These are phyloP conservation scores for Phlyctochytrium bullatum DNA, from an alignment of 192 early-diverging fungal species.

Conservation along the genomic window DNA sequence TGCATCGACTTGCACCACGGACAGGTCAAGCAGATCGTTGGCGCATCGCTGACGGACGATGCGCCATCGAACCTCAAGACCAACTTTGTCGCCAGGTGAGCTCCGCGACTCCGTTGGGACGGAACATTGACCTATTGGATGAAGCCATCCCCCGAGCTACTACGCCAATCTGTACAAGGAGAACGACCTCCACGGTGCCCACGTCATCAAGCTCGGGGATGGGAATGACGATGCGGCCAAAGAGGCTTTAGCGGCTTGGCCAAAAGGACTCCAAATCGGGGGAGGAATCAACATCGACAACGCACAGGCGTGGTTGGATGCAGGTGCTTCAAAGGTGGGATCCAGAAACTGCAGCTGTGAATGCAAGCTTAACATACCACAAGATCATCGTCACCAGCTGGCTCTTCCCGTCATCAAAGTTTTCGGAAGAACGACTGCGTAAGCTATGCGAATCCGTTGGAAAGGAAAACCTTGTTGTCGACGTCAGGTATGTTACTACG, in stretches of 20 bases:
- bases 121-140: background rate
- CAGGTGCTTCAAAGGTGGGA: conserved; percentile 80
- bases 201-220: conserved; percentile 93
- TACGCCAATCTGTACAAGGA: conserved; percentile 80
- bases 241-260: conserved; percentile 83
- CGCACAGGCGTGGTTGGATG: conserved; percentile 80
- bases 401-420: conserved; percentile 80
- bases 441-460: conserved; percentile 51
- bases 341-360: background rate
- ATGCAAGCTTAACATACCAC: background rate
- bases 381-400: conserved; percentile 94
- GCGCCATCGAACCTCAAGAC: conserved; percentile 63
- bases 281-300: conserved; percentile 90
- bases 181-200: conserved; percentile 74
- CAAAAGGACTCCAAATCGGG: conserved; percentile 84
- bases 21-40: conserved; percentile 99
- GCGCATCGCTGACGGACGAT: conserved; percentile 72
- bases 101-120: background rate
- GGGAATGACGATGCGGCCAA: conserved; percentile 82
- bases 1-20: conserved; percentile 98
- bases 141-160: conserved; percentile 68
- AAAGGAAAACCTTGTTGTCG: conserved; percentile 73
- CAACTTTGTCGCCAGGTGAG: conserved; percentile 87
- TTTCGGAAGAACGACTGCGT: conserved; percentile 65
- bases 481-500: conserved; percentile 61